Evolutionary conservation across 768 basidiomycete genomes (phyloP).

Genomic region (Pluteus cervinus): DNA sequence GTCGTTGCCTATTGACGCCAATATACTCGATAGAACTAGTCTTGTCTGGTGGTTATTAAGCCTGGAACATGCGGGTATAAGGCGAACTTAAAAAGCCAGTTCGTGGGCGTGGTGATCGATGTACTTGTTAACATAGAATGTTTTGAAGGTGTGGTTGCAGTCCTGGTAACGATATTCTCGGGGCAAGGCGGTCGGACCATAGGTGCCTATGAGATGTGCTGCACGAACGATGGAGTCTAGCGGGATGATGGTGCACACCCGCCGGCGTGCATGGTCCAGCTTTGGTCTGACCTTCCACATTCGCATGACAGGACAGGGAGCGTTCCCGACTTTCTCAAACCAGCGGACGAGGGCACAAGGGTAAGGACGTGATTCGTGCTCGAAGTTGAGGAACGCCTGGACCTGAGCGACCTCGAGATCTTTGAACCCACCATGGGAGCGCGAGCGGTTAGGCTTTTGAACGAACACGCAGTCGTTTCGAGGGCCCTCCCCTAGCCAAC

Average conservation of each 20-base stretch:
- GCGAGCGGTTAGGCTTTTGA: slow-evolving; percentile 7
- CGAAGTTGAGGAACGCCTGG: slow-evolving; percentile 21
- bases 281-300: slow-evolving; percentile 31
- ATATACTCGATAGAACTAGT: too few relatives aligned
- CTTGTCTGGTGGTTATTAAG: too few relatives aligned
- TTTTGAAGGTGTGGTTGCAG: slow-evolving; percentile 16
- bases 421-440: too few relatives aligned
- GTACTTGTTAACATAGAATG: slow-evolving; percentile 23
- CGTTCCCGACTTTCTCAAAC: slow-evolving; percentile 14
- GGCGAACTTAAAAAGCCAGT: slow-evolving; percentile 1
- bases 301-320: slow-evolving; percentile 20
- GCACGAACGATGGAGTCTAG: slow-evolving; percentile 22
- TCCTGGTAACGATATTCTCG: slow-evolving; percentile 10
- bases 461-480: slow-evolving; percentile 23
- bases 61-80: too few relatives aligned
- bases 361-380: slow-evolving; percentile 8
- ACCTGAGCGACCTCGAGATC: slow-evolving; percentile 18
- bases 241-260: slow-evolving; percentile 16
- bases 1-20: too few relatives aligned
- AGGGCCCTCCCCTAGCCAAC: slow-evolving; percentile 3
- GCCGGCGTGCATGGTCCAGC: slow-evolving; percentile 6
- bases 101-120: slow-evolving; percentile 22
- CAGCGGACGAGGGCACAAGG: slow-evolving; percentile 25
- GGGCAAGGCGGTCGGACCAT: slow-evolving; percentile 14
- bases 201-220: slow-evolving; percentile 23